Conservation (phyloP, 805 yeast genomes). For the Blastobotrys mokoenaii region DNA sequence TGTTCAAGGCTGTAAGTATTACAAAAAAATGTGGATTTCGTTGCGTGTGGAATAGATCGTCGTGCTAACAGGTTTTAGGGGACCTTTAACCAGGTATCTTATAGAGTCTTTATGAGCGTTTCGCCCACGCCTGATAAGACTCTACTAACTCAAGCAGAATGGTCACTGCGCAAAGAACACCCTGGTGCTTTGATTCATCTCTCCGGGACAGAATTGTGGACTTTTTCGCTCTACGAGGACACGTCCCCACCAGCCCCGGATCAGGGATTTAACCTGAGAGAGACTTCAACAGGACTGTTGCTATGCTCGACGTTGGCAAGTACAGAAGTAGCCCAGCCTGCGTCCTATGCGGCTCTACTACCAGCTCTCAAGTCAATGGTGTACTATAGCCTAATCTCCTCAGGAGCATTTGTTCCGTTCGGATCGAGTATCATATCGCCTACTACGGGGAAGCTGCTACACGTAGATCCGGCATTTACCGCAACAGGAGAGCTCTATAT, state of each 20-base stretch:
- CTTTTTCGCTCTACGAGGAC: constrained; percentile 15
- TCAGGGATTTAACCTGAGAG: constrained; percentile 15
- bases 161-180: constrained; percentile 17
- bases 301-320: constrained; percentile 19
- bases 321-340: constrained; percentile 9
- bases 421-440: constrained; percentile 12
- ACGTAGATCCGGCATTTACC: constrained; percentile 16
- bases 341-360: constrained; percentile 19
- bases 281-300: constrained; percentile 23
- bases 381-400: constrained; percentile 7
- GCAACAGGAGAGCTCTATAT: constrained; percentile 18
- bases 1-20: constrained; percentile 5
- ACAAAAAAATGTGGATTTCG: too few relatives aligned
- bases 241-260: constrained; percentile 14
- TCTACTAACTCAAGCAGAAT: constrained; percentile 18
- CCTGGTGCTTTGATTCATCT: constrained; percentile 16
- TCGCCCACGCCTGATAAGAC: constrained; percentile 6
- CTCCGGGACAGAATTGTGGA: constrained; percentile 23
- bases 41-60: too few relatives aligned
- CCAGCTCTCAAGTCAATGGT: constrained; percentile 15
- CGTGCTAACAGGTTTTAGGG: constrained; percentile 7
- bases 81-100: constrained; percentile 15
- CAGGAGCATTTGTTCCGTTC: constrained; percentile 13
- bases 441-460: constrained; percentile 11
- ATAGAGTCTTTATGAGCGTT: constrained; percentile 18